Percentiles rank a stretch among this genome's conserved stretches.
These are phyloP conservation scores for Aureobasidium sp. DNA, from an alignment of 2,329 filamentous ascomycete genomes.

Conservation along the genomic window DNA sequence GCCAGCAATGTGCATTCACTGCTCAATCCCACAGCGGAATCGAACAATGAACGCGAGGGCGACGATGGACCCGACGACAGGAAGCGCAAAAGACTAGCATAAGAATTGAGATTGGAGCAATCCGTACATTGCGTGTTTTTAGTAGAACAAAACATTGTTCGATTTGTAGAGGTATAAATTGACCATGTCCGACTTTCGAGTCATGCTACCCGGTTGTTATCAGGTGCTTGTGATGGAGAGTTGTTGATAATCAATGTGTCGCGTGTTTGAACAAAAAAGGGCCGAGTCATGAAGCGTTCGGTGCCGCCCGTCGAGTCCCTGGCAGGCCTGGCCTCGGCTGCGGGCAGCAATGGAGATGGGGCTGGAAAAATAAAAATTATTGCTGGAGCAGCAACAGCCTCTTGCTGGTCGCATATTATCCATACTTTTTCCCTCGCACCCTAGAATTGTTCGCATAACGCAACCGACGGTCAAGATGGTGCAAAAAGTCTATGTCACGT, in stretches of 20 bases:
- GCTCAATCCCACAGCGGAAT: constrained; percentile 62
- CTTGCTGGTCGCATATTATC: constrained; percentile 4
- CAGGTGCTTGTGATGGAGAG: too few relatives aligned
- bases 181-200: not conserved
- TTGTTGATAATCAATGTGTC: too few relatives aligned
- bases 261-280: not conserved
- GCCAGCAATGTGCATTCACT: constrained; percentile 62
- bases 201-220: too few relatives aligned
- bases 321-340: constrained; percentile 6
- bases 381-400: not conserved
- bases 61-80: constrained; percentile 56
- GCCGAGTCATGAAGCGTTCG: not conserved
- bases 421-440: not conserved
- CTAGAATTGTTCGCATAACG: constrained; percentile 1
- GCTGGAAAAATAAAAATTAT: constrained; percentile 14
- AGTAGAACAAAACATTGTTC: not conserved
- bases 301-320: not conserved
- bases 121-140: not conserved
- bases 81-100: constrained; percentile 53
- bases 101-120: constrained; percentile 19
- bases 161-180: not conserved
- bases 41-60: constrained; percentile 49
- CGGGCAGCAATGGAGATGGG: not conserved
- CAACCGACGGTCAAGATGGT: constrained; percentile 35
- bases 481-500: constrained; percentile 82